These are phyloP conservation scores for Boletus semigastroideus DNA, from an alignment of 1,284 basidiomycete species.

Conservation along the genomic window DNA sequence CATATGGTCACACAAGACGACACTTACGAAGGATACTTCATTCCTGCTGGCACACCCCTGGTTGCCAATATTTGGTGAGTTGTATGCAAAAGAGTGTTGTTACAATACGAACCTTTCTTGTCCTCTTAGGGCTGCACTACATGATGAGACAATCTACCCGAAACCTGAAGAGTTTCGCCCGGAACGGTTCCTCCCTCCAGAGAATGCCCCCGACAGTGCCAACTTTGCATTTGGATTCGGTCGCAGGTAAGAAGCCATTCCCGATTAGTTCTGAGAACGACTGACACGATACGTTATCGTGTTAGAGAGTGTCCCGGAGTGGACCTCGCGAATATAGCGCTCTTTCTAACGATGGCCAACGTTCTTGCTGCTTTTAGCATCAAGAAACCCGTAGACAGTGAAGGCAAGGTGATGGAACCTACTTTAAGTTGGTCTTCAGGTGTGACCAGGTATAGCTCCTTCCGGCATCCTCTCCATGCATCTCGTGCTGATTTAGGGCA, in stretches of 20 bases:
- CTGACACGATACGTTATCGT: background rate
- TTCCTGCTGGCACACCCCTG: background rate
- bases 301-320: background rate
- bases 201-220: slow-evolving; percentile 1
- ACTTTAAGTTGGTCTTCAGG: background rate
- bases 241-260: background rate
- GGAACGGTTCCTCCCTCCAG: background rate
- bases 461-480: too few relatives aligned
- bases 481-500: background rate
- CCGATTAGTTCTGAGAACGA: background rate
- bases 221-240: slow-evolving; percentile 3
- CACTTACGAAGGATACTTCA: background rate
- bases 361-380: background rate
- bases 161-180: background rate
- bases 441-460: background rate
- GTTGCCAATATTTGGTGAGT: slow-evolving; percentile 1
- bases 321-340: background rate
- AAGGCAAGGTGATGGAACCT: background rate
- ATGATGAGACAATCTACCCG: background rate
- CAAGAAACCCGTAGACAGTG: background rate
- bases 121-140: background rate
- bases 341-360: background rate
- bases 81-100: background rate
- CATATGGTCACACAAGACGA: slow-evolving; percentile 1
- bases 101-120: background rate